Base-by-base conservation (phyloP, 2,329 filamentous ascomycete species). In the Pseudogymnoascus sp. region DNA sequence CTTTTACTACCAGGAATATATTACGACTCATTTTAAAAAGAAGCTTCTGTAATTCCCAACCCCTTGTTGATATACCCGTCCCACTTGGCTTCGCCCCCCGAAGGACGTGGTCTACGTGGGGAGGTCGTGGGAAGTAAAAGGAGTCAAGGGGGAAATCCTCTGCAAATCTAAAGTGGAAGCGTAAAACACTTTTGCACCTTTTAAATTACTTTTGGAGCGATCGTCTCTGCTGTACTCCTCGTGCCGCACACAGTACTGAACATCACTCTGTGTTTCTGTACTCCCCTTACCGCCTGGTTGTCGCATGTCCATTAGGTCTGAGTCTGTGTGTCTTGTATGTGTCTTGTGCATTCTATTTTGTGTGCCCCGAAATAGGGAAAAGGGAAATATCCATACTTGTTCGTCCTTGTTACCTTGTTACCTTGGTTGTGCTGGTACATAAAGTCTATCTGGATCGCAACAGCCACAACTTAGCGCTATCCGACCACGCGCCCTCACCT, bases 371-470 rank as follows among this genome's bases (percentile, higher is more conserved):
- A 51, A 31, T 31, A 51, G 44, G 44, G 44, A 51, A 51, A 31
- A 13, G 17, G 17, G 21, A 44, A 15, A 51, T 17, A 51, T 7
- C 41, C 5, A 39, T 39, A 39, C 38, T 15, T 38, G n/a, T 13
- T 17, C 25, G 25, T 48, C 1, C 42, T 21, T 21, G 21, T 21
- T 21, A 21, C 21, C 21, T 21, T 48, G 21, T 48, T 21, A 21
- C 8, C 21, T 21, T 25, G 4, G 17, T 25, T 15, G 8, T 42
- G 9, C 17, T 21, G 6, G 42, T 31, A 51, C 44, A 15, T 51
- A 51, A 48, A 51, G 44, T 51, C 44, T 51, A 51, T 51, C 44
- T 51, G 44, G 44, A 51, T 51, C 27, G 15, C 44, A 51, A 51
- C 44, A 51, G 44, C 44, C 44, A 51, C 44, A 15, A 31, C 27